A percentile compares a stretch with the other conserved stretches of the same genome.
phyloP scores from a whole-genome alignment of 208 protist genomes.

The Acanthamoeba comandoni region DNA sequence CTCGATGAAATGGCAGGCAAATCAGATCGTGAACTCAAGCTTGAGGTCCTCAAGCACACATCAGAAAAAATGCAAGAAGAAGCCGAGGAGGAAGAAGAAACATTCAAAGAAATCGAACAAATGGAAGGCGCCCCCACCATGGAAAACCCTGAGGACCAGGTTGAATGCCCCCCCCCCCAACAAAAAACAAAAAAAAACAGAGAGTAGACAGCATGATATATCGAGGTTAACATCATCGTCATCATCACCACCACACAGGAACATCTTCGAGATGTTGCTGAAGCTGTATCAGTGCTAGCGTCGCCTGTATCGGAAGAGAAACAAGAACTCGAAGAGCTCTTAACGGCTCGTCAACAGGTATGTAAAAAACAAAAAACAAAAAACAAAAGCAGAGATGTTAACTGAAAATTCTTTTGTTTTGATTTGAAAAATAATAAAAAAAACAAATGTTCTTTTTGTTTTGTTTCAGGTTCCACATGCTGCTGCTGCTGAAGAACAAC shows the following conservation, averaged over 20 bases:
- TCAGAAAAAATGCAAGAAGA: conserved; percentile 43
- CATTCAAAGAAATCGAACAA: conserved; percentile 52
- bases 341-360: conserved; percentile 11
- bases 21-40: conserved; percentile 40
- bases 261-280: conserved; percentile 40
- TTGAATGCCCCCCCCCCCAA: no score
- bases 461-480: no score
- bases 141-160: conserved; percentile 53
- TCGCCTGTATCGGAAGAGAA: conserved; percentile 49
- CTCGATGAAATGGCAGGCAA: conserved; percentile 15
- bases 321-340: conserved; percentile 36
- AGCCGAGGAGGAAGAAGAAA: conserved; percentile 38
- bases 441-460: no score
- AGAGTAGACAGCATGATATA: no score
- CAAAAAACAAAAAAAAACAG: no score
- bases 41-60: conserved; percentile 57
- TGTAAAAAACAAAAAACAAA: no score
- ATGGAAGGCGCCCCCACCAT: conserved; percentile 53
- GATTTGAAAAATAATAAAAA: no score
- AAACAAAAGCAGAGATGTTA: no score
- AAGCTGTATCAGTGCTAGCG: conserved; percentile 34
- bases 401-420: no score
- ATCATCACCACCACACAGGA: no score
- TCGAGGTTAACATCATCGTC: no score
- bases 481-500: no score